phyloP scores from a whole-genome alignment of 2,329 filamentous ascomycete genomes.

The Rutstroemia sp. region DNA sequence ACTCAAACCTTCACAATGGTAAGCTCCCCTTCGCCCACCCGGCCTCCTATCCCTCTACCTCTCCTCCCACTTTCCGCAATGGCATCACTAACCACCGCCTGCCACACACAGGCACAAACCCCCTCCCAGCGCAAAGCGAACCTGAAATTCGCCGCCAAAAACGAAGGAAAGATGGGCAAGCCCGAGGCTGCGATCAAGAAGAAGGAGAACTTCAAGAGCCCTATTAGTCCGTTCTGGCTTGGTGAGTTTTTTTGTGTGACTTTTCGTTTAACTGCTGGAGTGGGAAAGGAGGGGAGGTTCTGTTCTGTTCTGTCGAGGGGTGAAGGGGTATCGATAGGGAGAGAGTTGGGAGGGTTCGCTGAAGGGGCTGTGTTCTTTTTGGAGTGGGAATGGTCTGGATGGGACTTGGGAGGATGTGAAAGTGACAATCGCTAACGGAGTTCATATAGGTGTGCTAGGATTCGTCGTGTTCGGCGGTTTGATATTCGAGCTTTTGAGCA shows the following conservation, averaged over 20 bases:
- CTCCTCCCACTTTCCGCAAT: neutral
- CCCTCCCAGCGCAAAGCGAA: conserved; percentile 77
- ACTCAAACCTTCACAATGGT: neutral
- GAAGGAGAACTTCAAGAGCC: conserved; percentile 39
- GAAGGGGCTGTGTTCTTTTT: too few species aligned
- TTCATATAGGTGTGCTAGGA: conserved; percentile 21
- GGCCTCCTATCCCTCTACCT: neutral
- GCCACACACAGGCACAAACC: conserved; percentile 62
- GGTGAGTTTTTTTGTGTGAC: conserved; percentile 37
- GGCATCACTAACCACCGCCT: neutral
- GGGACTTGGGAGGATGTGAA: neutral
- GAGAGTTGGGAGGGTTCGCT: neutral
- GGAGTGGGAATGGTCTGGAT: neutral
- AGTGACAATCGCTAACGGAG: neutral
- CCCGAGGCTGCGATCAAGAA: conserved; percentile 58
- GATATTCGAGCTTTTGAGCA: conserved; percentile 31
- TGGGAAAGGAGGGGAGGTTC: neutral
- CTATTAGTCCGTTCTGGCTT: conserved; percentile 58
- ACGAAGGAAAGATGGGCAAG: conserved; percentile 70
- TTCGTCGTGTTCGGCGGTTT: conserved; percentile 31
- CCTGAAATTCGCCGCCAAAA: conserved; percentile 66
- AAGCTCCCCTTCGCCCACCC: neutral
- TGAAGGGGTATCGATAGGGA: neutral
- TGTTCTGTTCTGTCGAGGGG: neutral
- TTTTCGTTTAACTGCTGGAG: neutral